Conservation (phyloP, 768 basidiomycete genomes). For the Macrolepiota dolichaula region DNA sequence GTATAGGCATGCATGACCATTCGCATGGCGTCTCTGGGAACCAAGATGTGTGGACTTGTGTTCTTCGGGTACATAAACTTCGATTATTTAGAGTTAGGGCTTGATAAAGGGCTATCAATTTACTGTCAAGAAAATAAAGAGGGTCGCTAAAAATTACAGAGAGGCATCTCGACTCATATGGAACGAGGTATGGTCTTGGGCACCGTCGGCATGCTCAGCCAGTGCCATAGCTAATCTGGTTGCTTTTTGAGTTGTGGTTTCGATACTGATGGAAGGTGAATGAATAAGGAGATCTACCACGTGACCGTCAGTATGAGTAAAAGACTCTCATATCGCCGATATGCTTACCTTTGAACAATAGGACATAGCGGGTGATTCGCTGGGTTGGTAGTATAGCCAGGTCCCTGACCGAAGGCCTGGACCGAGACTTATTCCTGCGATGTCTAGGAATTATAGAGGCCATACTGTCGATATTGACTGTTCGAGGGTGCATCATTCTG, state of each 20-base stretch:
- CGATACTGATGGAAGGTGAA: slow-evolving; percentile 41
- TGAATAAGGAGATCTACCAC: slow-evolving; percentile 45
- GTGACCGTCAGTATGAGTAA: background rate
- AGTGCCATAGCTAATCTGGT: slow-evolving; percentile 23
- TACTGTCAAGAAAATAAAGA: background rate
- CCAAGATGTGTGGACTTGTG: background rate
- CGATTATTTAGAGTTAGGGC: background rate
- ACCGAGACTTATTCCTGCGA: slow-evolving; percentile 3
- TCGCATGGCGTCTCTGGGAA: background rate
- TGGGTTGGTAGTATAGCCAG: slow-evolving; percentile 64
- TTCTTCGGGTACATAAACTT: background rate
- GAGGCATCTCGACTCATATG: background rate
- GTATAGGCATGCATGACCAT: background rate
- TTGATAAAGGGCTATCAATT: background rate
- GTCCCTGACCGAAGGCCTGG: slow-evolving; percentile 41
- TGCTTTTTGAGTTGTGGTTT: slow-evolving; percentile 22
- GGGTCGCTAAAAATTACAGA: background rate
- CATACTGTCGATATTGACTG: slow-evolving; percentile 1
- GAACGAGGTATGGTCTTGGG: slow-evolving; percentile 22
- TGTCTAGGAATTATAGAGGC: background rate
- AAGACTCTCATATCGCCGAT: background rate
- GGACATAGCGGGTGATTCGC: slow-evolving; percentile 59
- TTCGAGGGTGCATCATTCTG: slow-evolving; percentile 11
- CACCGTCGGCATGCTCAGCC: slow-evolving; percentile 21
- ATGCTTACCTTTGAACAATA: slow-evolving; percentile 54